phyloP scores from a whole-genome alignment of 805 yeast genomes.

The Brettanomyces nanus region DNA sequence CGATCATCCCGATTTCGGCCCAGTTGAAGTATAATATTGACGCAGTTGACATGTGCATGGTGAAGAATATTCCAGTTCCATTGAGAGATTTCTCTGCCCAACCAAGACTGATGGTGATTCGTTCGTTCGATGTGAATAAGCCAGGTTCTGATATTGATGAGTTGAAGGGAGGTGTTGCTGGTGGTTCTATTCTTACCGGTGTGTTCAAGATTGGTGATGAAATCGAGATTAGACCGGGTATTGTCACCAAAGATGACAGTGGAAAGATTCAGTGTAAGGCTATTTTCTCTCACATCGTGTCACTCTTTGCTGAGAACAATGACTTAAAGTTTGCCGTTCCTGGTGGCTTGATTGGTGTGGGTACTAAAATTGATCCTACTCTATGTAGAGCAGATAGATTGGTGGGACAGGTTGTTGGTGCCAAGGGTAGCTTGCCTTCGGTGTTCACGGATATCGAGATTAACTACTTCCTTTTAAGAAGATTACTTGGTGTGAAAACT shows the following conservation, averaged over 20 bases:
- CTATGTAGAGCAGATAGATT: conserved; percentile 98
- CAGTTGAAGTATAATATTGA: conserved; percentile 97
- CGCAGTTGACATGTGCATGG: conserved; percentile 95
- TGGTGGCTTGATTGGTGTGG: conserved; percentile 99
- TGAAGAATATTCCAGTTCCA: conserved; percentile 92
- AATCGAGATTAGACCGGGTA: conserved; percentile 98
- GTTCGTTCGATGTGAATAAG: conserved; percentile 97
- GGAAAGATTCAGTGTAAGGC: conserved; percentile 92
- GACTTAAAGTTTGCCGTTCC: conserved; percentile 98
- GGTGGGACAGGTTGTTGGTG: conserved; percentile 98
- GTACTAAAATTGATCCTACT: conserved; percentile 98
- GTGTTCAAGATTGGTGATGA: conserved; percentile 96
- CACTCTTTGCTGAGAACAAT: conserved; percentile 95
- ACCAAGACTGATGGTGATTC: conserved; percentile 92
- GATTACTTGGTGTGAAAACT: conserved; percentile 96
- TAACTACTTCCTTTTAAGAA: conserved; percentile 91
- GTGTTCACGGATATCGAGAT: conserved; percentile 96
- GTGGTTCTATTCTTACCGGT: conserved; percentile 96
- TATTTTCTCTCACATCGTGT: conserved; percentile 86
- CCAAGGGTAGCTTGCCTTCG: conserved; percentile 91
- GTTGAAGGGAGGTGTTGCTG: conserved; percentile 99
- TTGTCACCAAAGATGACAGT: conserved; percentile 87
- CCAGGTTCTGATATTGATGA: conserved; percentile 98
- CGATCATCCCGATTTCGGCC: conserved; percentile 97
- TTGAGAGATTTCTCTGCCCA: conserved; percentile 88